Evolutionary conservation across 1,284 basidiomycete genomes (phyloP), one percentile per base, ranked within the genome.

Genomic region (Moesziomyces sp.): DNA sequence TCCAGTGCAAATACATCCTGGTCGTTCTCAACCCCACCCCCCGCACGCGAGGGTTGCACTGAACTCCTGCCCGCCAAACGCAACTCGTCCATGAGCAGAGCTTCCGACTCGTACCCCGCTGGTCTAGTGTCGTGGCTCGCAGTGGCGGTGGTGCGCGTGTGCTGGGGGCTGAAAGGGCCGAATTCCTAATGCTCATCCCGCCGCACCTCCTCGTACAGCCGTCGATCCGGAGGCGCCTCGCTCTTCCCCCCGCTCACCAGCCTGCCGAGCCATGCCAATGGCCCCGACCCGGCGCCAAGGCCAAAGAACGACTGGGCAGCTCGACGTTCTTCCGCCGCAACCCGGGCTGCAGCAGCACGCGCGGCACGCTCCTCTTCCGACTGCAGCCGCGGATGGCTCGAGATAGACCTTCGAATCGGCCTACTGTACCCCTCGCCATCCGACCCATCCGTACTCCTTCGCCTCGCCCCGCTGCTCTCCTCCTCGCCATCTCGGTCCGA

Each of bases 351-450:
- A 18, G 68, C 74, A 1, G 82, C 81, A 23, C 80, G 86, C 70
- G 92, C 91, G 0, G 91, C 91, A 67, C 90, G 89, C 66, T 92
- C 89, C 76, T 92, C 91, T 46, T 90, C 81, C 61, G 87, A 86
- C 84, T 90, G 90, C 83, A 91, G 88, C 74, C 87, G 85, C 81
- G 79, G 89, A 86, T 89, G 85, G 53, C 77, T 75, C 43, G 58
- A 58, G 55, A 67, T 80, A 28, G 78, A 64, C 23, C 64, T 60
- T 13, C 76, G 67, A 45, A 80, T 65, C 7, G 80, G 74, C 46
- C 80, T 74, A 11, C 58, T 68, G 44, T 51, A 62, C 1, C 14
- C 24, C 3, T 42, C 53, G 5, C 46, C 62, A 5, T 67, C 56
- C 5, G 59, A 63, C 11, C 59, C 59, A 7, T 58, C 71, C 2